A percentile compares a stretch with the other conserved stretches of the same genome.
Evolutionary conservation across 73 alveolate species (phyloP).

Genomic region (Loxodes magnus): DNA sequence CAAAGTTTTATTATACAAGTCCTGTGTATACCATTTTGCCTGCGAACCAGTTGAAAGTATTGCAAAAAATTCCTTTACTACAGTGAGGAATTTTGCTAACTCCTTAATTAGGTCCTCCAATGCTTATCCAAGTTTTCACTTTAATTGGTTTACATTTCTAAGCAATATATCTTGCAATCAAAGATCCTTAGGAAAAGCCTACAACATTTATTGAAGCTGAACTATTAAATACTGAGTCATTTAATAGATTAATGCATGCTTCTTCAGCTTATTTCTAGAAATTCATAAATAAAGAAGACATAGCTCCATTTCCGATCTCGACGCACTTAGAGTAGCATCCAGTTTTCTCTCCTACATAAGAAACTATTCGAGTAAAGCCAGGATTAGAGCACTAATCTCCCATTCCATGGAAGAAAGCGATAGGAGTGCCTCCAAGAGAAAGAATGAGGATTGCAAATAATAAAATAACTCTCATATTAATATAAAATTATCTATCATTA

Average conservation of each 20-base stretch:
- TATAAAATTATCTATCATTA: no score
- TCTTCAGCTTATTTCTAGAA: conserved; percentile 52
- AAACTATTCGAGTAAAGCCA: conserved; percentile 41
- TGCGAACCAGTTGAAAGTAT: conserved; percentile 42
- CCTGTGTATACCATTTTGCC: conserved; percentile 49
- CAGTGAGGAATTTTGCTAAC: conserved; percentile 65
- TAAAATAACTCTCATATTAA: no score
- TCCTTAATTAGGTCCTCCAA: conserved; percentile 87
- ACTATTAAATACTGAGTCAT: conserved; percentile 37
- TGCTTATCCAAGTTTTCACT: conserved; percentile 47
- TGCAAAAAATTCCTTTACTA: conserved; percentile 60
- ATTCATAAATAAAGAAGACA: conserved; percentile 44
- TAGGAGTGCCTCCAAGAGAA: no score
- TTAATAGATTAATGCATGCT: conserved; percentile 55
- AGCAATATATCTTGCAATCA: conserved; percentile 69
- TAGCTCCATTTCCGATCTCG: conserved; percentile 60
- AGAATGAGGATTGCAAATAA: no score
- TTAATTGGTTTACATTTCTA: conserved; percentile 66
- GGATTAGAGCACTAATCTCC: conserved; percentile 29
- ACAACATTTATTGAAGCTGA: conserved; percentile 67
- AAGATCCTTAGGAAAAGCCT: conserved; percentile 80
- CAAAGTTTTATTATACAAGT: conserved; percentile 44
- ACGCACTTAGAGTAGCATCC: conserved; percentile 65
- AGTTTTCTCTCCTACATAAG: conserved; percentile 13
- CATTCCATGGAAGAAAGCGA: conserved; percentile 57